Base-by-base conservation (phyloP, 495 filamentous ascomycete genomes). In the Neurospora terricola region DNA sequence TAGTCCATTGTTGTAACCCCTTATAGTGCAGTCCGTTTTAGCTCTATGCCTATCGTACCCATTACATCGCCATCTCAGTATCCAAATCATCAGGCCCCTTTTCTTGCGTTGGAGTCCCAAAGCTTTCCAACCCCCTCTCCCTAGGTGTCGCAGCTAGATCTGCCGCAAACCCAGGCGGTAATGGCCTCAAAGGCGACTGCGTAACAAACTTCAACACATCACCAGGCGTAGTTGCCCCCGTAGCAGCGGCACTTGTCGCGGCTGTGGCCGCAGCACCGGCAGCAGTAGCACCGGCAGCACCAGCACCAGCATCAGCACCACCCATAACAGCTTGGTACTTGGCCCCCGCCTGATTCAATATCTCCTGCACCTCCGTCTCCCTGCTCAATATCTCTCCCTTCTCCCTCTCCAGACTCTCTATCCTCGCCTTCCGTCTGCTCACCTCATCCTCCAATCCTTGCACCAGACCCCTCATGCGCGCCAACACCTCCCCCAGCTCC, bases 291-390 rank as follows among this genome's bases (percentile, higher is more conserved):
- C 70, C 75, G 21, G 72, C 75, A 18, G 69, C 72, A 11, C 77
- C 81, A 5, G 74, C 75, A 37, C 76, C 75, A 18, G 69, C 72
- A 11, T 76, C 81, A 5, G 74, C 75, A 37, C 76, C 75, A 69
- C 83, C 82, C 72, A 84, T 80, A 10, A 81, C 78, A 12, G 74
- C 81, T 36, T 84, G 82, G 80, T 94, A 97, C 72, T 91, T 88
- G 70, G 92, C 92, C 0, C 92, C 93, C 0, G 94, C 91, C 78
- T 96, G 92, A 78, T 91, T 91, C 71, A 98, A 84, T 72, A 94
- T 82, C 38, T 85, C 86, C 82, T 97, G 94, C 6, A 97, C 91
- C 82, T 95, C 92, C 23, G 87, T 88, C 82, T 97, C 91, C 42
- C 93, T 84, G 66, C 86, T 81, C n/a, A 86, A 81, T 72, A 97